phyloP scores from a whole-genome alignment of 441 rosid species.

The Croton laevigatus region DNA sequence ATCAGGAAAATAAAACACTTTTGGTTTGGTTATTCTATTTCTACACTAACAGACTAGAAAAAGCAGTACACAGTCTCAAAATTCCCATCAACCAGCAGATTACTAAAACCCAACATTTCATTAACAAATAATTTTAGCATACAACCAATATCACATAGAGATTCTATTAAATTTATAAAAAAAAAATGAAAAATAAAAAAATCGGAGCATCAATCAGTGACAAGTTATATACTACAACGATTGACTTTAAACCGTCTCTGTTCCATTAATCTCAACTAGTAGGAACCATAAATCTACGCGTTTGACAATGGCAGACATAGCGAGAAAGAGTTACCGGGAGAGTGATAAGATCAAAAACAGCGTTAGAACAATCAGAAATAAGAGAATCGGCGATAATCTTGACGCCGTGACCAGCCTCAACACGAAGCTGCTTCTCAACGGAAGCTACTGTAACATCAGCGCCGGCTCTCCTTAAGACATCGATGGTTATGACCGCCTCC shows the following conservation, averaged over 20 bases:
- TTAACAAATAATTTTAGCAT: neutral
- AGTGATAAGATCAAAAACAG: conserved; percentile 68
- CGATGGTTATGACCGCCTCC: conserved; percentile 82
- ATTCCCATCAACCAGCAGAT: neutral
- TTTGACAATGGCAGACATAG: neutral
- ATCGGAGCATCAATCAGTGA: neutral
- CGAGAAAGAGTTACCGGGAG: conserved; percentile 53
- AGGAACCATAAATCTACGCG: neutral
- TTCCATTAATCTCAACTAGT: neutral
- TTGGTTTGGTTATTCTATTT: neutral
- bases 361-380: conserved; percentile 44
- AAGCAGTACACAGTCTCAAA: neutral
- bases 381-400: conserved; percentile 74
- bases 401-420: conserved; percentile 66
- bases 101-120: neutral
- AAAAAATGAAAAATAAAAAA: neutral
- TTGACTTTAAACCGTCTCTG: neutral
- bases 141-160: neutral
- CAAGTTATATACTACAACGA: neutral
- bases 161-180: neutral
- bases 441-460: conserved; percentile 84
- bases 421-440: conserved; percentile 59
- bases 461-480: conserved; percentile 74
- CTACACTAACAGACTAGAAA: neutral
- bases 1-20: neutral